phyloP scores from a whole-genome alignment of 768 basidiomycete species.

The Flagelloscypha sp. region DNA sequence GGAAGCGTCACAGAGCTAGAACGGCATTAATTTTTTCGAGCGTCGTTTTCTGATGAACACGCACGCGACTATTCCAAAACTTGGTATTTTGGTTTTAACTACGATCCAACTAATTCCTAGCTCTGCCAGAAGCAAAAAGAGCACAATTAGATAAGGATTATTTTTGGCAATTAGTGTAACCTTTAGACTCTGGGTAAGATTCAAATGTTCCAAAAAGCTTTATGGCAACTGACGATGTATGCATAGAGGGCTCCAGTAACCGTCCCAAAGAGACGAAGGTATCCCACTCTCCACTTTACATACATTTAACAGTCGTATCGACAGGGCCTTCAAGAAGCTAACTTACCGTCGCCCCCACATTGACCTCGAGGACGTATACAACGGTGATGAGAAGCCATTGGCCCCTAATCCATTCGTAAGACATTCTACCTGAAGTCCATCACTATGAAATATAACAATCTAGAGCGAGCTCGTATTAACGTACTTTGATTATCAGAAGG shows the following conservation, averaged over 20 bases:
- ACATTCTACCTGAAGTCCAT: slow-evolving; percentile 22
- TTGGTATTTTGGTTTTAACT: slow-evolving; percentile 27
- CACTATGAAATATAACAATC: not conserved
- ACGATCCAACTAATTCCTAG: slow-evolving; percentile 38
- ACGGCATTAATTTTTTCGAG: slow-evolving; percentile 1
- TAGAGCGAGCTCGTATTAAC: slow-evolving; percentile 2
- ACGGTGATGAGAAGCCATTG: slow-evolving; percentile 47
- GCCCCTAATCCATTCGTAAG: slow-evolving; percentile 30
- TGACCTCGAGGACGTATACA: slow-evolving; percentile 44
- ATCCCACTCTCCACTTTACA: slow-evolving; percentile 32
- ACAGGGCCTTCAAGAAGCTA: too few species aligned
- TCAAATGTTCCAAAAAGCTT: not conserved
- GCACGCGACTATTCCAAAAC: slow-evolving; percentile 37
- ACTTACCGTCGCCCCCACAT: slow-evolving; percentile 38
- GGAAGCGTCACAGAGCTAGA: slow-evolving; percentile 36
- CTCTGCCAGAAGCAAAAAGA: slow-evolving; percentile 30
- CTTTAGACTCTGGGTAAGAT: too few species aligned
- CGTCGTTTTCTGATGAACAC: slow-evolving; percentile 7
- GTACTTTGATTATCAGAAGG: slow-evolving; percentile 25
- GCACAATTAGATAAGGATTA: slow-evolving; percentile 35
- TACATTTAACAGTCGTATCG: too few species aligned
- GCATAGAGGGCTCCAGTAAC: slow-evolving; percentile 25
- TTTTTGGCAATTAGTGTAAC: slow-evolving; percentile 28
- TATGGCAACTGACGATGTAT: slow-evolving; percentile 18
- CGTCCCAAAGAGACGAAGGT: slow-evolving; percentile 31